Conservation (phyloP, 306 rosid species). For the Castanopsis chinensis region DNA sequence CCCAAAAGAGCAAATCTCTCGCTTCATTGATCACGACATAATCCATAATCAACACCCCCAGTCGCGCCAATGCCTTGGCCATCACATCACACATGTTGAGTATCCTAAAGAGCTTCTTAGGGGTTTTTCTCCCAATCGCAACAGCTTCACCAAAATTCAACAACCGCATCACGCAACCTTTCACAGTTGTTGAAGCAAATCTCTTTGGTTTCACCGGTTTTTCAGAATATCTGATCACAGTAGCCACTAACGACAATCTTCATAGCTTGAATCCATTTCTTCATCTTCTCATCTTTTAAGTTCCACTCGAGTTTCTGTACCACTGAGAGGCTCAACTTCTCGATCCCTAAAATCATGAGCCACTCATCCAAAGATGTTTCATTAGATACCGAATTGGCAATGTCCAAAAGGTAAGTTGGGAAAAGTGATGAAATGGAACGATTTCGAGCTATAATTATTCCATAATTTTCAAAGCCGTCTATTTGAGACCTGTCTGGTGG, state of each 20-base stretch:
- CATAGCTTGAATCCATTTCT: conserved; percentile 88
- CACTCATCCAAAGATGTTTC: conserved; percentile 86
- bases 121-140: conserved; percentile 64
- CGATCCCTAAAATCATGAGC: conserved; percentile 69
- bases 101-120: conserved; percentile 87
- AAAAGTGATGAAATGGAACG: too few relatives aligned
- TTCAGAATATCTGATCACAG: conserved; percentile 68
- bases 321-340: conserved; percentile 84
- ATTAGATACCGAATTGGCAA: too few relatives aligned
- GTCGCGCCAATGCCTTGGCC: conserved; percentile 53
- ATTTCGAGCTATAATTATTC: too few relatives aligned
- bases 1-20: conserved; percentile 48
- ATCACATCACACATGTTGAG: conserved; percentile 89
- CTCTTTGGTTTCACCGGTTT: conserved; percentile 52
- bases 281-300: conserved; percentile 84
- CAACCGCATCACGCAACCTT: too few relatives aligned
- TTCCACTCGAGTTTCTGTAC: conserved; percentile 85
- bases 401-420: too few relatives aligned
- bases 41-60: conserved; percentile 59
- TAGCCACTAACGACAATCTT: conserved; percentile 68
- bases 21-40: conserved; percentile 62
- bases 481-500: too few relatives aligned
- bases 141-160: conserved; percentile 40
- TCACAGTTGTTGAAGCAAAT: conserved; percentile 47
- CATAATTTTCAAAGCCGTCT: conserved; percentile 71